Evolutionary conservation across 176 grass and related monocot genomes (phyloP).

Genomic region (Cenchrus americanus): DNA sequence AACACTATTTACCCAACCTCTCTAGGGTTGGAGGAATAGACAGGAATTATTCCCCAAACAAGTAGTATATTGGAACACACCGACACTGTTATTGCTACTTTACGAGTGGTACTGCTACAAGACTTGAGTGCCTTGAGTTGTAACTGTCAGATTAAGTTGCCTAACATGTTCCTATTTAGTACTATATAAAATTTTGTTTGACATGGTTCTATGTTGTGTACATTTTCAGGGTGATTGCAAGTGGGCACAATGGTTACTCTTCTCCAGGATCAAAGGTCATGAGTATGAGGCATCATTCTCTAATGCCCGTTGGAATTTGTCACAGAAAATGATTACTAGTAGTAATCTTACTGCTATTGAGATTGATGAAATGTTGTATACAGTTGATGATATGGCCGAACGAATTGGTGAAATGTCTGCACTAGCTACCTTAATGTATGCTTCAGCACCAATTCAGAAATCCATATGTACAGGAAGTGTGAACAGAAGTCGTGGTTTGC

Average conservation of each 20-base stretch:
- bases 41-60: too few relatives aligned
- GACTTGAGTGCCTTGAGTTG: constrained; percentile 12
- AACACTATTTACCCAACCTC: too few relatives aligned
- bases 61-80: too few relatives aligned
- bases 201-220: constrained; percentile 23
- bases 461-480: constrained; percentile 84
- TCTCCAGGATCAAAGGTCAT: constrained; percentile 74
- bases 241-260: constrained; percentile 94
- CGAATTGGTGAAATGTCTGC: constrained; percentile 80
- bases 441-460: constrained; percentile 73
- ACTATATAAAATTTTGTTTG: not conserved
- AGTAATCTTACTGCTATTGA: constrained; percentile 60
- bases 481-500: constrained; percentile 62
- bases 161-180: constrained; percentile 34
- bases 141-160: constrained; percentile 32
- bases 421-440: constrained; percentile 96
- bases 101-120: constrained; percentile 14
- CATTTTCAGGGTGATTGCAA: constrained; percentile 84
- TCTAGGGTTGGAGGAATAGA: too few relatives aligned
- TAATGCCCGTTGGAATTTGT: constrained; percentile 84
- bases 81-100: not conserved
- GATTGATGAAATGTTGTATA: constrained; percentile 80
- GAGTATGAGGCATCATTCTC: constrained; percentile 90
- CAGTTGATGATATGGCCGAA: constrained; percentile 88
- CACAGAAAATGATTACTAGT: constrained; percentile 49